A percentile compares a stretch with the other conserved stretches of the same genome.
These are phyloP conservation scores for Litchi chinensis DNA, from an alignment of 345 rosid genomes.

Conservation along the genomic window DNA sequence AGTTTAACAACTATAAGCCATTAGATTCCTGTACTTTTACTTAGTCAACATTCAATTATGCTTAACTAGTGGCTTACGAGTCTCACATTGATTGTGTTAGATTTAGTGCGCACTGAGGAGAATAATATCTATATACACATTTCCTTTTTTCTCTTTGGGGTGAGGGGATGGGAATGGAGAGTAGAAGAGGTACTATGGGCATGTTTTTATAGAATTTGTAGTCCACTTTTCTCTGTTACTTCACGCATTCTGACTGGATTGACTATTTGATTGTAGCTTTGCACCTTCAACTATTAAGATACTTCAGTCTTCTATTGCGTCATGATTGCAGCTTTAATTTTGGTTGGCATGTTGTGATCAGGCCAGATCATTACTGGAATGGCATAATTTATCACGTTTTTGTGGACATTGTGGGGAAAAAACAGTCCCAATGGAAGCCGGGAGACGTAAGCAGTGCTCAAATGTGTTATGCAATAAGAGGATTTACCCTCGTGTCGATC, in stretches of 20 bases:
- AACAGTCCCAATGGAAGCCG: slow-evolving; percentile 78
- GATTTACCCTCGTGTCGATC: slow-evolving; percentile 91
- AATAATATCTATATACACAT: too few relatives aligned
- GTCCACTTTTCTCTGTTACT: not conserved
- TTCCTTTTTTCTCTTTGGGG: not conserved
- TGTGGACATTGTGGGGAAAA: slow-evolving; percentile 82
- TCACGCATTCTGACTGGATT: not conserved
- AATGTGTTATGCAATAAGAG: slow-evolving; percentile 63
- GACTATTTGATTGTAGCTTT: not conserved
- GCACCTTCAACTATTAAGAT: not conserved
- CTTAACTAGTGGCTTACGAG: too few relatives aligned
- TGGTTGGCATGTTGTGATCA: slow-evolving; percentile 24
- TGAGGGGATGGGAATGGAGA: not conserved
- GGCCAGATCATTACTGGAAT: slow-evolving; percentile 91
- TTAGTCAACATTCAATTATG: too few relatives aligned
- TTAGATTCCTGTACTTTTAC: too few relatives aligned
- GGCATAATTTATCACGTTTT: slow-evolving; percentile 68
- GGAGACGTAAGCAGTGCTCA: slow-evolving; percentile 74
- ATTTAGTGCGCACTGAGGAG: too few relatives aligned
- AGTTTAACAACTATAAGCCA: too few relatives aligned
- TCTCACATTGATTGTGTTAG: too few relatives aligned
- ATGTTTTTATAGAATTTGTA: not conserved
- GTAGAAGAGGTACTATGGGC: not conserved
- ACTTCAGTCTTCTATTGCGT: not conserved
- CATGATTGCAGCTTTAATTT: slow-evolving; percentile 3